Evolutionary conservation across 208 protist species (phyloP), one percentile per base, ranked within the genome.

Genomic region (Wallacemonas sp.): DNA sequence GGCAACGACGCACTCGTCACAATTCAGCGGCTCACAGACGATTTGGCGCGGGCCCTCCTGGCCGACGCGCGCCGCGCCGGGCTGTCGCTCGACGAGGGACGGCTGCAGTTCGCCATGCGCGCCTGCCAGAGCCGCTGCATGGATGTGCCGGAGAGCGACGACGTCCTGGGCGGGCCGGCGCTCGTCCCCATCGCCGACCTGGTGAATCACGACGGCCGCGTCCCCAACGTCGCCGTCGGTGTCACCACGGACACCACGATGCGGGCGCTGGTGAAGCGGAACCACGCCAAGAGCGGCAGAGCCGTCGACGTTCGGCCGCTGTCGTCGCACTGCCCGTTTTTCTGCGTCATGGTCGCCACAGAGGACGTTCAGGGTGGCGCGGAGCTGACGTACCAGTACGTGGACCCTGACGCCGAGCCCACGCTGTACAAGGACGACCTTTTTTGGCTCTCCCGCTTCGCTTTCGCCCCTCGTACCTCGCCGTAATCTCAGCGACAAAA

Each of bases 151-250:
- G 52, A 62, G 36, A 74, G 77, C 42, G 72, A 82, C n/a, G 68
- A 81, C 16, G 67, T 91, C 25, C 81, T 91, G 77, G 84, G 87
- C 25, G 87, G 87, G 1, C 84, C 87, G 1, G 81, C 84, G n/a
- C 54, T 93, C 14, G 84, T 93, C 45, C 87, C 87, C 0, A 72
- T 93, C 65, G 73, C 88, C 1, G 87, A 93, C 54, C 84, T 93
- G 46, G 77, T 93, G 39, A 93, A 93, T 48, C 87, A 93, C 68
- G 72, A 70, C 44, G 72, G 72, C 26, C 26, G 59, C 0, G 70
- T 77, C 26, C 67, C 76, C 0, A 91, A 89, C 70, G 70, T 89
- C 2, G 61, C 57, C 14, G 71, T 91, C 16, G 77, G 61, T 8
- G 3, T 59, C 14, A 16, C n/a, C 3, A 65, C 44, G 28, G 42